phyloP scores from a whole-genome alignment of 345 rosid species.

The Aethionema arabicum region DNA sequence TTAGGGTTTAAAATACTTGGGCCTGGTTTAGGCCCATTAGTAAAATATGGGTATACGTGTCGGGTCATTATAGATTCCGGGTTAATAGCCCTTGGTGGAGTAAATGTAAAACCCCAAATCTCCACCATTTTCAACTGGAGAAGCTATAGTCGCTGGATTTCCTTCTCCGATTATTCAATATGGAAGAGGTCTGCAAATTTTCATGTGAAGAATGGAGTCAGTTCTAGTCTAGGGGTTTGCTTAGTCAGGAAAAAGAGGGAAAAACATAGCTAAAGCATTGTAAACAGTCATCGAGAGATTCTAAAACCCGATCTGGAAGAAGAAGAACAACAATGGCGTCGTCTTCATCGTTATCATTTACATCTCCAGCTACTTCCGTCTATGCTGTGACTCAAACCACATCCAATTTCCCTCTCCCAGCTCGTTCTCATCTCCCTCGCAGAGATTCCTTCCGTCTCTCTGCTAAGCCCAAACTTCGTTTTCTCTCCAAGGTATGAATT shows the following conservation, averaged over 20 bases:
- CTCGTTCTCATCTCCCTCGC: conserved; percentile 27
- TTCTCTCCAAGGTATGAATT: conserved; percentile 49
- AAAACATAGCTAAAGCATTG: no score
- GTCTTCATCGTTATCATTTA: conserved; percentile 51
- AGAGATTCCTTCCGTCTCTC: conserved; percentile 50
- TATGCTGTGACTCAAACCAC: conserved; percentile 38
- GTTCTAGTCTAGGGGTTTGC: no score
- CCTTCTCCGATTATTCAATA: no score
- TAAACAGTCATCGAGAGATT: conserved; percentile 48
- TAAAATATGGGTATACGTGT: neutral
- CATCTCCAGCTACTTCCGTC: conserved; percentile 46
- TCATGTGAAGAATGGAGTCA: no score
- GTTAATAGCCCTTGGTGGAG: conserved; percentile 29
- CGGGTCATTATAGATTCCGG: conserved; percentile 2
- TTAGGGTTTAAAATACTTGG: neutral
- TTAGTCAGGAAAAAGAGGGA: no score
- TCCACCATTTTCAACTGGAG: conserved; percentile 11
- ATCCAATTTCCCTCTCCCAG: conserved; percentile 32
- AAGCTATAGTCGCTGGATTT: no score
- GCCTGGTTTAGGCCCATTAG: conserved; percentile 12
- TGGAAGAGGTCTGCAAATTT: no score
- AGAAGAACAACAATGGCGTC: conserved; percentile 33
- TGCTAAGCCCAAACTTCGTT: conserved; percentile 42
- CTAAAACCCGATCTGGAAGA: conserved; percentile 33
- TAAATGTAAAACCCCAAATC: conserved; percentile 34